Base-by-base conservation (phyloP, 768 basidiomycete species). In the Termitomyces sp. region DNA sequence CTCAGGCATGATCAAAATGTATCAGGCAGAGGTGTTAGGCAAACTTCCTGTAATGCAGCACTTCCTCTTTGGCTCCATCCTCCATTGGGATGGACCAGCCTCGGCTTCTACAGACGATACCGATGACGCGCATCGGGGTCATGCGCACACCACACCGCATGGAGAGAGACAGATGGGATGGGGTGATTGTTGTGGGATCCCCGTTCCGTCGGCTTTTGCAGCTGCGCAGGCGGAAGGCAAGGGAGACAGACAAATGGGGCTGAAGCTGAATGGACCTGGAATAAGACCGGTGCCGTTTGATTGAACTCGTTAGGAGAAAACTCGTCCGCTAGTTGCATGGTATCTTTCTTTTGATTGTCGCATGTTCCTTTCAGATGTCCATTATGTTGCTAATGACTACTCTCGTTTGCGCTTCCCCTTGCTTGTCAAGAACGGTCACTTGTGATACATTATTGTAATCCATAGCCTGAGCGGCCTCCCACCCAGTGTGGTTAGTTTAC, bases 21-120 rank as follows among this genome's bases (percentile, higher is more conserved):
- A 95, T 74, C 78, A 79, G 43, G 95, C 93, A 37, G 95, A 99
- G 70, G 96, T 99, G 0, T 79, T 98, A 11, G 89, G 88, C 57
- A 98, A 98, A 66, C 85, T 98, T 2, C 96, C 97, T 1, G 94
- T 99, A 55, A 83, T 92, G 37, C 96, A 98, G 70, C 97, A 99
- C 71, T 95, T 98, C 70, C 77, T 95, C 44, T 98, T 98, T 63
- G 96, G 97, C 2, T 85, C 85, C 1, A 75, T 97, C 61, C 80
- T 89, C 2, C 68, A 77, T 0, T 91, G 85, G 67, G 82, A 85
- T 17, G 89, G 87, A 0, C 83, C 85, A 6, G 66, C 75, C 1
- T 74, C 70, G 4, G 76, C 78, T 3, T 35, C 54, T 3, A 19
- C 52, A 46, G 60, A 59, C 2, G 63, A 62, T 10, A 57, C 47